phyloP scores from a whole-genome alignment of 2,329 filamentous ascomycete species.

The Aureobasidium namibiae region DNA sequence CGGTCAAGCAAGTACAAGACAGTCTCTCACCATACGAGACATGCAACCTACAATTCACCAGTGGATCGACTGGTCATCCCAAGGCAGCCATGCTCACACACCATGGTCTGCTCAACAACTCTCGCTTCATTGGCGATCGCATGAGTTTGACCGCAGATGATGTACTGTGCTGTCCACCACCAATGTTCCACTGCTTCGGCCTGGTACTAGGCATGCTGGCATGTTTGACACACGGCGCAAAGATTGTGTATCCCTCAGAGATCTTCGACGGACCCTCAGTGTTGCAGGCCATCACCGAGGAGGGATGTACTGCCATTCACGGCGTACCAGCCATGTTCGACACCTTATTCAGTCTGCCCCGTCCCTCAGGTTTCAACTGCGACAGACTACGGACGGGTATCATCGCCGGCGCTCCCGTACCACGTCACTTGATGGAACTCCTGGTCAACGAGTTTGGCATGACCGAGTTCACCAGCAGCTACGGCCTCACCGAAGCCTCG shows the following conservation, averaged over 20 bases:
- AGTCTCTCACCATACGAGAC: conserved; percentile 57
- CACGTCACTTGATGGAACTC: conserved; percentile 64
- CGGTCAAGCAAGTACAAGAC: conserved; percentile 45
- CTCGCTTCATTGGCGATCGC: conserved; percentile 49
- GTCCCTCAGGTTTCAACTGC: conserved; percentile 40
- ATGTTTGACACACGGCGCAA: conserved; percentile 63
- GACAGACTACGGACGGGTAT: conserved; percentile 60
- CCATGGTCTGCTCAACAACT: conserved; percentile 22
- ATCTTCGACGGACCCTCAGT: conserved; percentile 62
- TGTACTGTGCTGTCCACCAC: conserved; percentile 71
- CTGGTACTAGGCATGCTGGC: conserved; percentile 69
- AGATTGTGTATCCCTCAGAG: conserved; percentile 68
- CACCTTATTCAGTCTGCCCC: conserved; percentile 45
- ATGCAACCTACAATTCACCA: conserved; percentile 67
- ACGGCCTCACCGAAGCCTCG: conserved; percentile 62
- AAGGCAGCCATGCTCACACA: conserved; percentile 66
- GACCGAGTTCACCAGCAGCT: conserved; percentile 54
- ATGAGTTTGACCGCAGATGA: conserved; percentile 61
- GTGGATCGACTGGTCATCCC: conserved; percentile 64
- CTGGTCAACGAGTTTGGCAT: conserved; percentile 66
- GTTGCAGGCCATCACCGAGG: conserved; percentile 50
- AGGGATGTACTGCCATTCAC: conserved; percentile 59
- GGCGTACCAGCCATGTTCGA: conserved; percentile 84
- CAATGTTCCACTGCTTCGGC: conserved; percentile 80
- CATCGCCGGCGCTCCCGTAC: conserved; percentile 70